phyloP scores from a whole-genome alignment of 2,329 filamentous ascomycete species.

The Penicillium polonicum region DNA sequence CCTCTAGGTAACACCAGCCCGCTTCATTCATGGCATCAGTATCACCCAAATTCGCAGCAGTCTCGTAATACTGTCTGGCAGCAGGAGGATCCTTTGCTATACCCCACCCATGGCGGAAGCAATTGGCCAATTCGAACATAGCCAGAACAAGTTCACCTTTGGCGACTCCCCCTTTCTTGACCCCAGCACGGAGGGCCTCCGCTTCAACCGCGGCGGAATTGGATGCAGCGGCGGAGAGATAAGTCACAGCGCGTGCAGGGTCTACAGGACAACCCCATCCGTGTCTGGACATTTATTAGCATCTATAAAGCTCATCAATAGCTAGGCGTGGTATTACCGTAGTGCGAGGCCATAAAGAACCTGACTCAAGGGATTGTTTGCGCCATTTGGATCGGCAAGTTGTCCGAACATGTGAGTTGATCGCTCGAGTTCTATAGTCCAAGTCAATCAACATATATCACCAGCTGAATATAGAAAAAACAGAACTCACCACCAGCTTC shows the following conservation, averaged over 20 bases:
- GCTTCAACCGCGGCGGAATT: constrained; percentile 87
- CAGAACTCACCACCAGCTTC: constrained; percentile 64
- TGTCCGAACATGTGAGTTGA: constrained; percentile 84
- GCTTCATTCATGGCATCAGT: constrained; percentile 97
- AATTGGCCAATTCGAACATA: constrained; percentile 78
- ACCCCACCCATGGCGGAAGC: constrained; percentile 93
- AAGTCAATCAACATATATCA: background rate
- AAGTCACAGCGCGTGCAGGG: constrained; percentile 71
- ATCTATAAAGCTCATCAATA: background rate
- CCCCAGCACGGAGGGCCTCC: constrained; percentile 77
- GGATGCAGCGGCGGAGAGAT: constrained; percentile 82
- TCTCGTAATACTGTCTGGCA: constrained; percentile 91
- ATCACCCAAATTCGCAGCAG: constrained; percentile 92
- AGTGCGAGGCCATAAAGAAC: constrained; percentile 92
- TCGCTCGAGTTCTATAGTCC: constrained; percentile 59
- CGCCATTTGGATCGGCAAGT: constrained; percentile 77
- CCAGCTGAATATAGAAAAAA: background rate
- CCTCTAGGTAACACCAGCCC: constrained; percentile 92
- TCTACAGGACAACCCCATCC: constrained; percentile 85
- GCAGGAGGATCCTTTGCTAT: constrained; percentile 81
- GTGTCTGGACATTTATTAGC: constrained; percentile 58
- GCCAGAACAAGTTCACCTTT: constrained; percentile 96
- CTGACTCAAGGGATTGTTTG: constrained; percentile 91
- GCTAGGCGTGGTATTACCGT: constrained; percentile 51
- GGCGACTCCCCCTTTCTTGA: constrained; percentile 89